phyloP scores from a whole-genome alignment of 257 asterid species.

The Solanum pimpinellifolium region DNA sequence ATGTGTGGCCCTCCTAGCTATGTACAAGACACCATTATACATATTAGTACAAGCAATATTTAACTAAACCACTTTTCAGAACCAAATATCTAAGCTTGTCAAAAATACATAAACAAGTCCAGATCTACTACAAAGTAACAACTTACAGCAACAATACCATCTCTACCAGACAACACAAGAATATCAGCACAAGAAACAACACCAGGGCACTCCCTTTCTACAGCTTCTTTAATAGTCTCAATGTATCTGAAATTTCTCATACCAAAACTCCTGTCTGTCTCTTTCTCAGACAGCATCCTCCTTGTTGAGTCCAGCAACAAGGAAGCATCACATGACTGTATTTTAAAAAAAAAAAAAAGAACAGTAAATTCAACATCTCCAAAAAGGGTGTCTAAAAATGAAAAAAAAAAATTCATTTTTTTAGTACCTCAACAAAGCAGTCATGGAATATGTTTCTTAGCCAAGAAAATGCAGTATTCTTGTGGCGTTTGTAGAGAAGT shows the following conservation, averaged over 20 bases:
- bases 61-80: not conserved
- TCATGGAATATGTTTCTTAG: constrained; percentile 96
- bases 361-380: not conserved
- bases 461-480: constrained; percentile 98
- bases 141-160: constrained; percentile 64
- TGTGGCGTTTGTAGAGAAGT: constrained; percentile 95
- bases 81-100: not conserved
- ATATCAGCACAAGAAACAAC: constrained; percentile 93
- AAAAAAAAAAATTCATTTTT: not conserved
- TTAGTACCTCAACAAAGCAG: constrained; percentile 83
- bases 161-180: constrained; percentile 87
- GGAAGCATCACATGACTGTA: constrained; percentile 96
- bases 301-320: constrained; percentile 87
- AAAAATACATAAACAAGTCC: not conserved
- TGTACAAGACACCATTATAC: not conserved
- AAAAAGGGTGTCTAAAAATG: not conserved
- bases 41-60: not conserved
- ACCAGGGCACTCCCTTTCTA: constrained; percentile 95
- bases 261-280: constrained; percentile 87
- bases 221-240: constrained; percentile 76
- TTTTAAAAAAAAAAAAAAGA: not conserved
- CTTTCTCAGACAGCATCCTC: constrained; percentile 81
- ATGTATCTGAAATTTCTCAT: constrained; percentile 93
- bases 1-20: constrained; percentile 92
- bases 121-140: not conserved